Conservation (phyloP, 2,329 filamentous ascomycete species). For the Fusarium bulbicola region DNA sequence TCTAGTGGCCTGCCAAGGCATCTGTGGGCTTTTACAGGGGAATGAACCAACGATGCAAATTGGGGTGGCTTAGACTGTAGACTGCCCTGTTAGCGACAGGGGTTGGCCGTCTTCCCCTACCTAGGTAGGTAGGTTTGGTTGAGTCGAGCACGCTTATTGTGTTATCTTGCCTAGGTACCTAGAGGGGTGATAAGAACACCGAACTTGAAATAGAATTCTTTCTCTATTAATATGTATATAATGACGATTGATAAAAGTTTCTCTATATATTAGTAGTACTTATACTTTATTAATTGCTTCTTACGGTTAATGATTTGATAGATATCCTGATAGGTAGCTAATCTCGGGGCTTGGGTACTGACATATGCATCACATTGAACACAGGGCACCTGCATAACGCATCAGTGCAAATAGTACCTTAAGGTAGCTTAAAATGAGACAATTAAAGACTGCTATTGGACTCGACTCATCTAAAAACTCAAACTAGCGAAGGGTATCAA, state of each 20-base stretch:
- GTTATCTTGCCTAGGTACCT: not conserved
- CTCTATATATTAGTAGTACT: no score
- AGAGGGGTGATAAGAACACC: no score
- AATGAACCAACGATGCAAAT: slow-evolving; percentile 28
- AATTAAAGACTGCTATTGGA: slow-evolving; percentile 6
- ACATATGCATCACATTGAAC: slow-evolving; percentile 10
- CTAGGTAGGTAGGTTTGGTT: not conserved
- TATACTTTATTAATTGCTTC: no score
- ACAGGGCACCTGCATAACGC: not conserved
- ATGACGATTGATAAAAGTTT: no score
- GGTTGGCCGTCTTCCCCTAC: slow-evolving; percentile 21
- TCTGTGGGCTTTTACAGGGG: slow-evolving; percentile 13
- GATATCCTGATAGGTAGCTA: no score
- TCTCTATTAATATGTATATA: no score
- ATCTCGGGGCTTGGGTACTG: not conserved
- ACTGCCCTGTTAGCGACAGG: slow-evolving; percentile 19
- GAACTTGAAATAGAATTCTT: no score
- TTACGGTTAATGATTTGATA: no score
- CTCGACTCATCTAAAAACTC: slow-evolving; percentile 17
- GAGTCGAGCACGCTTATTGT: slow-evolving; percentile 2
- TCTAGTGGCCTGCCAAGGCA: slow-evolving; percentile 21
- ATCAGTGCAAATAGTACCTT: not conserved
- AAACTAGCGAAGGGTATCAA: slow-evolving; percentile 39
- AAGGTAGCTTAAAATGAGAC: not conserved
- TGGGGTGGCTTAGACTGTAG: slow-evolving; percentile 35